Evolutionary conservation across 495 filamentous ascomycete species (phyloP).

Genomic region (Xanthoparmelia taractica): DNA sequence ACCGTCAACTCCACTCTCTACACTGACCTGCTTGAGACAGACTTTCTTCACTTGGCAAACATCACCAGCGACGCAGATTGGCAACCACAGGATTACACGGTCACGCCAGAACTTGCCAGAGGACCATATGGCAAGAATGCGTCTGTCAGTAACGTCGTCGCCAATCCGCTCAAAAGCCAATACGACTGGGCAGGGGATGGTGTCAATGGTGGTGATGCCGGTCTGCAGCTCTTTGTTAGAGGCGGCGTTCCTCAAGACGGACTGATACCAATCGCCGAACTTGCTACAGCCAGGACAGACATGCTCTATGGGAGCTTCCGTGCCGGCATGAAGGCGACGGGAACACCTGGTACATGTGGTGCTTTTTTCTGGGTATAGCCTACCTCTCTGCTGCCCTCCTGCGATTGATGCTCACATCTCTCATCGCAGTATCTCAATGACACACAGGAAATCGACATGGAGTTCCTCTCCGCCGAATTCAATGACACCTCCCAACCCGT

Average conservation of each 20-base stretch:
- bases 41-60: conserved; percentile 52
- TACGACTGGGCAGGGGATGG: conserved; percentile 35
- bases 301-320: conserved; percentile 59
- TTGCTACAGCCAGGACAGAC: conserved; percentile 50
- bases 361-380: conserved; percentile 66
- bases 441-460: conserved; percentile 73
- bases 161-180: conserved; percentile 40
- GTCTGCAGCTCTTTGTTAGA: conserved; percentile 53
- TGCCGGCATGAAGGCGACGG: conserved; percentile 54
- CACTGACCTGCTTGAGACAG: conserved; percentile 60
- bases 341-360: conserved; percentile 56
- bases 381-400: background rate
- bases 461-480: conserved; percentile 59
- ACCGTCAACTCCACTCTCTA: conserved; percentile 46
- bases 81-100: conserved; percentile 56
- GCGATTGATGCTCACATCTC: conserved; percentile 4
- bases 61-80: conserved; percentile 49
- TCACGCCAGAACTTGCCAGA: conserved; percentile 42
- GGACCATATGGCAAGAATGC: conserved; percentile 62
- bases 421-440: conserved; percentile 58
- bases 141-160: conserved; percentile 44
- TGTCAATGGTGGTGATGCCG: conserved; percentile 43
- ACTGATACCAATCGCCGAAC: conserved; percentile 53
- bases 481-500: conserved; percentile 45
- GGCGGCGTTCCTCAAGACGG: conserved; percentile 36